Evolutionary conservation across 2,329 filamentous ascomycete species (phyloP), one percentile per base, ranked within the genome.

Genomic region (Thielaviopsis punctulata): DNA sequence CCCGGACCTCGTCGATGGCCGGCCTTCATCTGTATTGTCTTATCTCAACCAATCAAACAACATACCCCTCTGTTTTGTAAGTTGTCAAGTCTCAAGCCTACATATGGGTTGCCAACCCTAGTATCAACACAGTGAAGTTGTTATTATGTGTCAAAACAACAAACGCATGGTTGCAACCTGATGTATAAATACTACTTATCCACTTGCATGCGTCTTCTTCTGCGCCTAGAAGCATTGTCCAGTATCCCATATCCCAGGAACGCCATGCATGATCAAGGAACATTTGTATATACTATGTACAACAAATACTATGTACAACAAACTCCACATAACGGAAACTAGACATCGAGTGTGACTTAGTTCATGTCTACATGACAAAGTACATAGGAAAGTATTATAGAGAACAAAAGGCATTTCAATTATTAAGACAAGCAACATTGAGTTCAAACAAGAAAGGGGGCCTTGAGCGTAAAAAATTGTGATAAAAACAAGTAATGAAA

Each of bases 401-500:
- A 33, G 27, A 36, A 36, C 4, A 15, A 15, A 36, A 36, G 30
- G n/a, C 30, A 15, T n/a, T 36, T 36, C 30, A 36, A 36, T 4
- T 36, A 36, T 36, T 36, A 36, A 36, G 30, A 36, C 30, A 36
- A 33, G 27, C 15, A 33, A 36, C n/a, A n/a, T n/a, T 36, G 30
- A 36, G 30, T 36, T 36, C 30, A 36, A 36, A 36, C 30, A 36
- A 36, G 7, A 36, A 36, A 36, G 7, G 30, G 13, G 13, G 30
- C 30, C 30, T 36, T 36, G 2, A 36, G 30, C 30, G 30, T 36
- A 36, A 41, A 39, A 47, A 41, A 54, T 21, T 51, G 25, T 48
- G 30, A 45, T 48, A 41, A 49, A 54, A 54, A 51, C 48, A 43
- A 48, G 49, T 36, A 54, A 51, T 46, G 44, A 51, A 36, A 48